Evolutionary conservation across 164 flowering plant species (phyloP), one percentile per base, ranked within the genome.

Genomic region (Liquidambar formosana): DNA sequence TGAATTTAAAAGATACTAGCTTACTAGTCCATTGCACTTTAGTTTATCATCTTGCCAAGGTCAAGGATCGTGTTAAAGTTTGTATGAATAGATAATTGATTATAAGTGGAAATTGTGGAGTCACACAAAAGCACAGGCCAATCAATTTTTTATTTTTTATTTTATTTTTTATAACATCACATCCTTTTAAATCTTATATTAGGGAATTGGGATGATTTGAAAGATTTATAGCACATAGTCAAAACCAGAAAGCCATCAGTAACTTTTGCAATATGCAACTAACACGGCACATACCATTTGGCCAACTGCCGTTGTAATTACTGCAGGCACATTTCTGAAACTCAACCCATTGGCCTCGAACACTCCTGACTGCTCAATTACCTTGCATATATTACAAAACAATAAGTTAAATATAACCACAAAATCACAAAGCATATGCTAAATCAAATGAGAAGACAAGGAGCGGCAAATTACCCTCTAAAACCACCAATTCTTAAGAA

Each of bases 251-350:
- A 67, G 28, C 16, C 10, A 57, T 19, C 4, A 8, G 25, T 46
- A 26, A 18, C 23, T 70, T 44, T 58, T 8, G 52, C 52, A 54
- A 47, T 60, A 72, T 5, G 18, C 11, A 28, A 64, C 0, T 8
- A 26, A 33, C 52, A 57, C 27, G 25, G 15, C n/a, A 51, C 67
- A 52, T 84, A 91, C 95, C 96, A 90, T 91, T 73, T 90, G 89
- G 61, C 91, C 97, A 77, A 88, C 82, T 33, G 93, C 94, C 74
- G 91, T 89, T 63, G 92, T 81, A 10, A 86, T 53, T 6, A 82
- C 73, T 41, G 88, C 80, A 53, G 94, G 86, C 23, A 61, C 64
- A 56, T 82, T 80, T 65, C 83, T 77, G 64, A 59, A 82, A 18
- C 69, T 58, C 72, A 90, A 65, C 25, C 83, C 85, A 44, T 75